phyloP scores from a whole-genome alignment of 2,329 filamentous ascomycete species.

The Hawksworthiomyces lignivorus region DNA sequence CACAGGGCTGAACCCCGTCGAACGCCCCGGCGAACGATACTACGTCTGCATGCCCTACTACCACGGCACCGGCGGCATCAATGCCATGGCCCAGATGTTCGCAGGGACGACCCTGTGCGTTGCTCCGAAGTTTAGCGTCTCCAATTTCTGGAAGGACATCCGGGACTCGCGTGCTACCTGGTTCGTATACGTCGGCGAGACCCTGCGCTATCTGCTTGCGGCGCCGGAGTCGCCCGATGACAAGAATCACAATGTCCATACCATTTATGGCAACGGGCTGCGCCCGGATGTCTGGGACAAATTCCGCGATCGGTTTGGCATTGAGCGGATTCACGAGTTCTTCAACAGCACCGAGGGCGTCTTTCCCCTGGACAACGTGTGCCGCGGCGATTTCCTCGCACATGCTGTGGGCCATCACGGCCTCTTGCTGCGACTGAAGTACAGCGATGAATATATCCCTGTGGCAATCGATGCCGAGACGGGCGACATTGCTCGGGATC shows the following conservation, averaged over 20 bases:
- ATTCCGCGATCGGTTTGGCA: slow-evolving; percentile 56
- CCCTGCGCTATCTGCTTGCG: slow-evolving; percentile 64
- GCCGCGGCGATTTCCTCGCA: slow-evolving; percentile 53
- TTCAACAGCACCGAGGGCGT: slow-evolving; percentile 73
- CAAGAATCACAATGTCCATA: slow-evolving; percentile 47
- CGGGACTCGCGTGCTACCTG: slow-evolving; percentile 59
- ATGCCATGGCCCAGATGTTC: slow-evolving; percentile 47
- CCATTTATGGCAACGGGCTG: slow-evolving; percentile 60
- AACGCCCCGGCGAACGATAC: slow-evolving; percentile 47
- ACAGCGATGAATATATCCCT: slow-evolving; percentile 52
- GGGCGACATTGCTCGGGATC: slow-evolving; percentile 58
- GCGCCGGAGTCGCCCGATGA: slow-evolving; percentile 57
- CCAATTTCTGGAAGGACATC: slow-evolving; percentile 65
- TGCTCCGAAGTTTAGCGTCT: slow-evolving; percentile 59
- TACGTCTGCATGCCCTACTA: slow-evolving; percentile 73
- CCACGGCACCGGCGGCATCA: slow-evolving; percentile 64
- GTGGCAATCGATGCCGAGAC: slow-evolving; percentile 62
- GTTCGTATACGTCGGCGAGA: slow-evolving; percentile 74
- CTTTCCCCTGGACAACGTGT: slow-evolving; percentile 52
- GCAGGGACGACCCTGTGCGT: slow-evolving; percentile 50
- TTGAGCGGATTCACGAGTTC: slow-evolving; percentile 61
- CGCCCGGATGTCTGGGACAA: slow-evolving; percentile 61
- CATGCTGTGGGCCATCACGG: slow-evolving; percentile 67
- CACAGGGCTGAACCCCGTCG: slow-evolving; percentile 22
- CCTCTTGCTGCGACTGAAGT: slow-evolving; percentile 43